Conservation (phyloP, 2,329 filamentous ascomycete species). For the Aureobasidium sp. region DNA sequence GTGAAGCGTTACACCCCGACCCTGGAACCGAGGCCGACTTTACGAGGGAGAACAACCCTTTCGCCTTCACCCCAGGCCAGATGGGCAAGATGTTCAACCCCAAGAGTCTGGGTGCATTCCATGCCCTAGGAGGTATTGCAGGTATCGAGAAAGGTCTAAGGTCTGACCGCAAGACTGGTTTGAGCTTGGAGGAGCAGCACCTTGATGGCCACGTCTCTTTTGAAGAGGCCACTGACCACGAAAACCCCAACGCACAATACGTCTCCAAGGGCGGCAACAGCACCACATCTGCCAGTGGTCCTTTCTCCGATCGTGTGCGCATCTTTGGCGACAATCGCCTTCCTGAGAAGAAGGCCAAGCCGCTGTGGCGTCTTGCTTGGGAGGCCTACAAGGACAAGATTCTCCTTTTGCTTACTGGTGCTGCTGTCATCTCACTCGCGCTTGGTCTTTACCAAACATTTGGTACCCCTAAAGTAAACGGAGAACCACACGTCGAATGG, state of each 20-base stretch:
- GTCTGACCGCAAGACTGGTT: constrained; percentile 56
- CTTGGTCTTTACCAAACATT: constrained; percentile 69
- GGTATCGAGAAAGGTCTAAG: constrained; percentile 69
- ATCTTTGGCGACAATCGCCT: constrained; percentile 65
- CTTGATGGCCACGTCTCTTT: constrained; percentile 62
- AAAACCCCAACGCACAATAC: constrained; percentile 20
- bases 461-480: constrained; percentile 48
- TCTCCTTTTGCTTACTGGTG: constrained; percentile 62
- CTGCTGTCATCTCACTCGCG: constrained; percentile 65
- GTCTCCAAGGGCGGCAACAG: background rate
- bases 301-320: constrained; percentile 58
- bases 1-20: constrained; percentile 67
- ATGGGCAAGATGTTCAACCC: constrained; percentile 75
- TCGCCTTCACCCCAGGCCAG: constrained; percentile 76
- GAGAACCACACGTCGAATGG: constrained; percentile 62
- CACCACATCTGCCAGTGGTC: constrained; percentile 21
- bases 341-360: constrained; percentile 63
- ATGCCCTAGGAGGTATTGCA: constrained; percentile 63
- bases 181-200: constrained; percentile 62
- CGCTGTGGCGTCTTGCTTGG: constrained; percentile 66
- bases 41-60: constrained; percentile 67
- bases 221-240: constrained; percentile 48
- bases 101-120: constrained; percentile 68
- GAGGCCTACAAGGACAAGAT: constrained; percentile 80
- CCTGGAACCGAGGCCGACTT: constrained; percentile 72